Conservation (phyloP, 75 land plant species). For the Sequoiadendron giganteum region DNA sequence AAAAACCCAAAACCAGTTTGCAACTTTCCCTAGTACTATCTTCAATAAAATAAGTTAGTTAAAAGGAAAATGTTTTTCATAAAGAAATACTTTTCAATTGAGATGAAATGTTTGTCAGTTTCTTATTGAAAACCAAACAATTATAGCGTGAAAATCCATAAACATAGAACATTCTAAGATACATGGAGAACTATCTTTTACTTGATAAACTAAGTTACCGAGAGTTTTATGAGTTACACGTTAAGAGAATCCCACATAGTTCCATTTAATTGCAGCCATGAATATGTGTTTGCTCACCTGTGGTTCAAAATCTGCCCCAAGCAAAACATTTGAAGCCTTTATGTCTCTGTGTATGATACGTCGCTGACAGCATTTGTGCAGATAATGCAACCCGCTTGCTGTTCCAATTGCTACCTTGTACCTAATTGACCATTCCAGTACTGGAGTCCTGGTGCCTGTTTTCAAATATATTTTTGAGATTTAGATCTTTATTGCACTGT, state of each 20-base stretch:
- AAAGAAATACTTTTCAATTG: neutral
- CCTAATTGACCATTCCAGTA: constrained; percentile 63
- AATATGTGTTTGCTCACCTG: constrained; percentile 46
- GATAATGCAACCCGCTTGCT: constrained; percentile 85
- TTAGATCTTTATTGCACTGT: neutral
- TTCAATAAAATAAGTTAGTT: neutral
- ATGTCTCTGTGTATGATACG: constrained; percentile 92
- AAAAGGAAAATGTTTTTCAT: neutral
- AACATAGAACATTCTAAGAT: neutral
- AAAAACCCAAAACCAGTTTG: neutral
- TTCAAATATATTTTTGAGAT: neutral
- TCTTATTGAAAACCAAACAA: neutral
- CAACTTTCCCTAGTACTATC: neutral
- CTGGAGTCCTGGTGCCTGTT: constrained; percentile 22
- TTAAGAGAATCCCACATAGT: neutral
- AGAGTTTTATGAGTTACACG: neutral
- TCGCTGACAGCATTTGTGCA: constrained; percentile 69
- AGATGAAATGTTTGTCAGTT: neutral
- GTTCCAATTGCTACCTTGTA: constrained; percentile 74
- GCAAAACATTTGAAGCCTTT: constrained; percentile 86
- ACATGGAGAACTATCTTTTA: neutral
- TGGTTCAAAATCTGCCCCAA: constrained; percentile 78
- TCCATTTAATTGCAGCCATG: neutral
- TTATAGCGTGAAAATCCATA: neutral
- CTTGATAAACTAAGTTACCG: neutral